Evolutionary conservation across 1,139 yeast genomes (phyloP), one percentile per base, ranked within the genome.

Genomic region (Protomyces inouyei): DNA sequence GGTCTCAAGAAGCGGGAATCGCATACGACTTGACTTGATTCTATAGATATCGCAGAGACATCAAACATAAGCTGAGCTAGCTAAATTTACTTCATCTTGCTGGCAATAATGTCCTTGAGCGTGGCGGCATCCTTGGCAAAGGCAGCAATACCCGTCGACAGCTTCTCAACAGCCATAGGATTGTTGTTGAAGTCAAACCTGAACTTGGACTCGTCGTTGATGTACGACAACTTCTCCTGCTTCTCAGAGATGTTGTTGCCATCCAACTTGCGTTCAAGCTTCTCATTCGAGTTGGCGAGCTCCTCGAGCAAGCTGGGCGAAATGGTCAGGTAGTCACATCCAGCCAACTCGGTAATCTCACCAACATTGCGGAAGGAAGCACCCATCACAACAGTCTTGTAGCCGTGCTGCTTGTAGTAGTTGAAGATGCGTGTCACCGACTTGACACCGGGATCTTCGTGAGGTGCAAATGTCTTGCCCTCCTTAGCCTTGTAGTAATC

Each of bases 341-440:
- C 99, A 70, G 98, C 98, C 74, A 93, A 84, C 72, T 95, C 96
- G 80, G 87, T 88, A 80, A 93, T 91, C 82, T 93, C 98, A 72
- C 95, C 97, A 70, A 83, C 80, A 83, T 92, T 95, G 86, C 99
- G 92, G 92, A 93, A 93, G 67, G 98, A 92, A 69, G 99, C 99
- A 79, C 98, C 99, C 98, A 93, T 93, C 75, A 93, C 98, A 77
- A 93, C 92, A 79, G 98, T 93, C 75, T 93, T 83, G 86, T 93
- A 93, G 72, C 87, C 95, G 79, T 78, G 90, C 83, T 93, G 93
- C 86, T 93, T 93, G 88, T 93, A 93, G 87, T 93, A 93, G 88
- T 92, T 88, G 89, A 78, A 93, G 78, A 93, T 93, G 68, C 76
- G 76, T 78, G 85, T 87, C 73, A 93, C 99, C 61, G 97, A 90